Evolutionary conservation across 2,329 filamentous ascomycete species (phyloP).

Genomic region (Trichoderma atroviride): DNA sequence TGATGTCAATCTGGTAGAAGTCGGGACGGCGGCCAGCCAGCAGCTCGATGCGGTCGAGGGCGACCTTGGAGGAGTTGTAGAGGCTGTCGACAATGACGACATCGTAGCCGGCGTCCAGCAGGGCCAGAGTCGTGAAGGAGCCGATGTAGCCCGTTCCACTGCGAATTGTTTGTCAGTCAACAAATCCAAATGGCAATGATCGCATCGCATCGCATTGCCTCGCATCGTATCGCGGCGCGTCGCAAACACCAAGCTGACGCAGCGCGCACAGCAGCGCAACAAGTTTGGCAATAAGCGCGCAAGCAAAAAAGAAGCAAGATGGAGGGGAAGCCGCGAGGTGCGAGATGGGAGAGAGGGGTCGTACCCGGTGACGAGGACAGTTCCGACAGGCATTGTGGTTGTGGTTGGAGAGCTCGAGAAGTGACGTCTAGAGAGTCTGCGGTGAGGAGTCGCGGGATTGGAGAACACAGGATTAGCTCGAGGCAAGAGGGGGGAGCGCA

Average conservation of each 20-base stretch:
- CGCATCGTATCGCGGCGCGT: background rate
- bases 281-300: background rate
- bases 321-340: background rate
- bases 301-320: background rate
- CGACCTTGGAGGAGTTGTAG: slow-evolving; percentile 93
- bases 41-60: slow-evolving; percentile 91
- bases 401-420: background rate
- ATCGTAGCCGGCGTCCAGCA: slow-evolving; percentile 92
- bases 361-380: slow-evolving; percentile 90
- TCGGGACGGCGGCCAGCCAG: slow-evolving; percentile 84
- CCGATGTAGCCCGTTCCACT: slow-evolving; percentile 99
- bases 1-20: slow-evolving; percentile 88
- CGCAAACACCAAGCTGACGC: background rate
- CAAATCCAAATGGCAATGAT: background rate
- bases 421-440: background rate
- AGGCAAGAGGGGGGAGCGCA: slow-evolving; percentile 20
- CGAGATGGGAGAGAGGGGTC: slow-evolving; percentile 7
- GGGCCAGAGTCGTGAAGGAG: slow-evolving; percentile 90
- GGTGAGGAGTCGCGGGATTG: slow-evolving; percentile 5
- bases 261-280: slow-evolving; percentile 1
- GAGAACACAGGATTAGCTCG: background rate
- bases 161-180: slow-evolving; percentile 33
- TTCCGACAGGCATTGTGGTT: slow-evolving; percentile 73
- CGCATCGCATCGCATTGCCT: background rate
- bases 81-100: slow-evolving; percentile 96